Evolutionary conservation across 768 basidiomycete genomes (phyloP), one percentile per base, ranked within the genome.

Genomic region (Gyrodon lividus): DNA sequence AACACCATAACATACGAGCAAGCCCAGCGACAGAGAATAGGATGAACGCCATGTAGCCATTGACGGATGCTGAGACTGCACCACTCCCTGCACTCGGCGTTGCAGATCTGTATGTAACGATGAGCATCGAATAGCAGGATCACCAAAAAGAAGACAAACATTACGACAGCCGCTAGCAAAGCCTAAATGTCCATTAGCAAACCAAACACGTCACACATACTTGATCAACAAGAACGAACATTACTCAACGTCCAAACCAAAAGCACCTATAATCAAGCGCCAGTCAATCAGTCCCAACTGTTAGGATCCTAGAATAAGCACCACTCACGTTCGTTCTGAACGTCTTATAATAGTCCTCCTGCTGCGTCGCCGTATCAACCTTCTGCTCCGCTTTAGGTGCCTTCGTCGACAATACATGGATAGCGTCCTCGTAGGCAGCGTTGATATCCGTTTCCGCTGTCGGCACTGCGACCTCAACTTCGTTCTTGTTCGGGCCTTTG

Each of bases 241-340:
- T 97, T 97, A 41, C 86, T 84, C 64, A 98, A 71, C 8, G 88
- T 89, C 93, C 94, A 99, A 6, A 84, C 81, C 54, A 98, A 73
- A 58, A 98, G 68, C 7, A 96, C 90, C 77, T 76, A 70, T 17
- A 54, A 56, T 23, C 22, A 26, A n/a, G 17, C 5, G n/a, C 28
- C 52, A 43, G 42, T 42, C 45, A 24, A 48, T 64, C 53, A 64
- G 50, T 52, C 22, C 6, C 38, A 13, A 39, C 28, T 16, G 16
- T 40, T 28, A 14, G 26, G 40, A 34, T 33, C 7, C 19, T 7
- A 19, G 40, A 33, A 3, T 4, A 44, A 44, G 23, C 45, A 34
- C 22, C 22, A 60, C 80, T 64, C 56, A 81, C 79, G 26, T 96
- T 96, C 2, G 96, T 98, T 55, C 96, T 78, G 70, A 98, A 95